phyloP scores from a whole-genome alignment of 2,329 filamentous ascomycete species.

The Pseudocercospora eumusae region DNA sequence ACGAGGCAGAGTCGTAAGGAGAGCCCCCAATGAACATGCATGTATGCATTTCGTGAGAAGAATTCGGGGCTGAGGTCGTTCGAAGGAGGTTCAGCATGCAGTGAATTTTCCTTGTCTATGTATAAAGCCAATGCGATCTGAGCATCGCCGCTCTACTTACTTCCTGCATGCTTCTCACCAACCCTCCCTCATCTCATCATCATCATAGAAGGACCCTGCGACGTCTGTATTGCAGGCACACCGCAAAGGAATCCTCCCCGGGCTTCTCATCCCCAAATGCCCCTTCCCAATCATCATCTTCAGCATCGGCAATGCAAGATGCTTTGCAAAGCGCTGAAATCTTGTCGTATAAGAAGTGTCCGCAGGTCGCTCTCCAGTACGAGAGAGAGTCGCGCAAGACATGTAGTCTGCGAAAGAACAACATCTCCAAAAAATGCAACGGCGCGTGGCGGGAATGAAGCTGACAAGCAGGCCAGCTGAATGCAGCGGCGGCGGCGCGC shows the following conservation, averaged over 20 bases:
- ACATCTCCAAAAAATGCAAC: background rate
- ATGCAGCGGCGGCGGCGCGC: constrained; percentile 16
- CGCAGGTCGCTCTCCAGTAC: constrained; percentile 13
- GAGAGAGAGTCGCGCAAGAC: constrained; percentile 9
- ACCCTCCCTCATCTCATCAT: constrained; percentile 1
- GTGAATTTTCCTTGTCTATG: constrained; percentile 10
- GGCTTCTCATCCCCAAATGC: background rate
- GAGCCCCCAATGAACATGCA: no score
- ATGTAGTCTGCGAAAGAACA: constrained; percentile 5
- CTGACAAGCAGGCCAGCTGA: constrained; percentile 24
- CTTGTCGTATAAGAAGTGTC: constrained; percentile 16
- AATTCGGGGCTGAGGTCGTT: background rate
- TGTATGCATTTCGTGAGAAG: background rate
- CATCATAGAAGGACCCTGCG: background rate
- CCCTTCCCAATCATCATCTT: background rate
- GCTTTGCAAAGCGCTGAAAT: constrained; percentile 15
- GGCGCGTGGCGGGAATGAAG: constrained; percentile 7
- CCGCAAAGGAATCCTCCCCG: background rate
- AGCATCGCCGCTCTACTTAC: background rate
- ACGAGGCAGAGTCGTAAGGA: no score
- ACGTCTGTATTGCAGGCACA: constrained; percentile 3
- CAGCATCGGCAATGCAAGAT: constrained; percentile 14
- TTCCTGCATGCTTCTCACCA: background rate
- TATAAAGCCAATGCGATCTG: constrained; percentile 2
- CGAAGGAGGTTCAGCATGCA: constrained; percentile 15